Conservation (phyloP, 192 early-diverging fungal species). For the Coemansia sp. region DNA sequence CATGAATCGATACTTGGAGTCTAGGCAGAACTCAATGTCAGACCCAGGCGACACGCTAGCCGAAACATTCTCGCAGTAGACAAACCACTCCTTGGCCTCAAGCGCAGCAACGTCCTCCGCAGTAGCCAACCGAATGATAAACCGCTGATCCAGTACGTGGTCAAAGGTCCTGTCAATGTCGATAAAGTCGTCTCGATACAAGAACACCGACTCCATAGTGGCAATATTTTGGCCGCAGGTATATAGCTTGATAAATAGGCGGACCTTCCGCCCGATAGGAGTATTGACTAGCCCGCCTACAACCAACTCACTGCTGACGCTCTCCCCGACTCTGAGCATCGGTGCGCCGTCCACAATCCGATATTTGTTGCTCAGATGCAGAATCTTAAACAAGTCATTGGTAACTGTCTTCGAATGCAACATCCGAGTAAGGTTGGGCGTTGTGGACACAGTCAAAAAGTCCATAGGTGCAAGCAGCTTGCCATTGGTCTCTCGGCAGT, state of each 20-base stretch:
- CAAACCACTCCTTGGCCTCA: conserved; percentile 83
- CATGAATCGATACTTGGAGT: conserved; percentile 49
- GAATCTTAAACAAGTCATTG: conserved; percentile 76
- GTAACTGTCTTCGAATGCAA: conserved; percentile 84
- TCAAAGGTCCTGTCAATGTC: conserved; percentile 79
- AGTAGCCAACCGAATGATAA: conserved; percentile 63
- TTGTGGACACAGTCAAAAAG: conserved; percentile 80
- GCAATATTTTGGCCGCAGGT: conserved; percentile 64
- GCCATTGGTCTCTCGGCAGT: no score
- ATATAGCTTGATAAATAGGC: conserved; percentile 68
- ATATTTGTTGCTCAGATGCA: conserved; percentile 88
- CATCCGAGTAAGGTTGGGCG: conserved; percentile 76
- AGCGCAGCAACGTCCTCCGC: conserved; percentile 82
- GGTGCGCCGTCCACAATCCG: conserved; percentile 64
- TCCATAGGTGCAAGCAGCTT: conserved; percentile 88
- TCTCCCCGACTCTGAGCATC: conserved; percentile 70
- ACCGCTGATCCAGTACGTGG: conserved; percentile 66
- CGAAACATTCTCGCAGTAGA: conserved; percentile 12
- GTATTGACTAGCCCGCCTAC: conserved; percentile 79
- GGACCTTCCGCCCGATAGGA: conserved; percentile 79
- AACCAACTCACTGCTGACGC: conserved; percentile 67
- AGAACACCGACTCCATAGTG: conserved; percentile 74
- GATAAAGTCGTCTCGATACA: conserved; percentile 76
- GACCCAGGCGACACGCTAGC: conserved; percentile 54
- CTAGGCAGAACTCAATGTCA: conserved; percentile 77